Conservation (phyloP, 768 basidiomycete species). For the Punctularia strigosozonata region DNA sequence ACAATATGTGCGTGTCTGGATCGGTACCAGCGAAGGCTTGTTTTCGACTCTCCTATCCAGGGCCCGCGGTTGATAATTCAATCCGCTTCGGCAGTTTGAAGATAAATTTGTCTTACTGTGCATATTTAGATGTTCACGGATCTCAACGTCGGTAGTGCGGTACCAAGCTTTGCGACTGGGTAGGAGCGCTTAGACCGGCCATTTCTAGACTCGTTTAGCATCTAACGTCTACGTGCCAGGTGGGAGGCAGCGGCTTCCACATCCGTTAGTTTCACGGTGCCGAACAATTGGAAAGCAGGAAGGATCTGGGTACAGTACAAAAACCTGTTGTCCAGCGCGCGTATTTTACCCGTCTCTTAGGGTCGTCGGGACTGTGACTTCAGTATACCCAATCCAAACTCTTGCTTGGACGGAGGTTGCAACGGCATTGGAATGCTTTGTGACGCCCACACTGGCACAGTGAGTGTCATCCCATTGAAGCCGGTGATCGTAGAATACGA, state of each 20-base stretch:
- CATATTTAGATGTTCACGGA: conserved; percentile 60
- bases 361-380: conserved; percentile 28
- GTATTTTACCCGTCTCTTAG: conserved; percentile 8
- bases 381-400: conserved; percentile 18
- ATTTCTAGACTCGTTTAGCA: too few species aligned
- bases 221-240: conserved; percentile 1
- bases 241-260: conserved; percentile 10
- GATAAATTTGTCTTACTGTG: too few species aligned
- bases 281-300: conserved; percentile 17
- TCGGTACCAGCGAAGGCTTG: too few species aligned
- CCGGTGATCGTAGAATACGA: background rate
- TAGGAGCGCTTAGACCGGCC: too few species aligned
- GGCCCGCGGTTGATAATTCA: too few species aligned
- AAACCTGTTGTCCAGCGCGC: background rate
- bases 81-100: too few species aligned
- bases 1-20: too few species aligned
- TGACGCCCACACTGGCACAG: conserved; percentile 24
- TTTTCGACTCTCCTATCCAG: too few species aligned
- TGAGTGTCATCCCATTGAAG: conserved; percentile 5
- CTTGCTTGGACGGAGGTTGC: conserved; percentile 28
- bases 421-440: conserved; percentile 28
- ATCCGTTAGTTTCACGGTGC: conserved; percentile 12
- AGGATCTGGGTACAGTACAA: conserved; percentile 14
- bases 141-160: conserved; percentile 33
- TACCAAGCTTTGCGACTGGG: conserved; percentile 35